Conservation (phyloP, 495 filamentous ascomycete species). For the Tuber brumale region DNA sequence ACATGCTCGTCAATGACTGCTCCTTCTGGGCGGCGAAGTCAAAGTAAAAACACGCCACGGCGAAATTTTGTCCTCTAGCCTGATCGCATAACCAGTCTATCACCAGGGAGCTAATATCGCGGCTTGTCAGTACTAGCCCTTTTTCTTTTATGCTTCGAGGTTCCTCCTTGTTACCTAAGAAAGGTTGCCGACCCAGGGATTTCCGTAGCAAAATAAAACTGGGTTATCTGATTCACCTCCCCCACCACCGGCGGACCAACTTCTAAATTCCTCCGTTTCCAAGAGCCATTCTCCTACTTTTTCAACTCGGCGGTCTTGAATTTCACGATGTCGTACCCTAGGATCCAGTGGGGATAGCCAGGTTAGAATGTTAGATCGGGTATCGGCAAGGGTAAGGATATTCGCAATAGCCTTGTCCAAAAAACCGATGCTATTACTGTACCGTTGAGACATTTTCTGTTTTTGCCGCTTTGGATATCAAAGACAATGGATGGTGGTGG, state of each 20-base stretch:
- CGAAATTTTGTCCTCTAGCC: not conserved
- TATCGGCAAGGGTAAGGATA: not conserved
- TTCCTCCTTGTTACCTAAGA: not conserved
- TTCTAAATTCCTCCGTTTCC: not conserved
- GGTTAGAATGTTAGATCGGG: not conserved
- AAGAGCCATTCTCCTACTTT: not conserved
- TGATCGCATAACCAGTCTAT: not conserved
- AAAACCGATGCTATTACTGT: not conserved
- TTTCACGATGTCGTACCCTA: not conserved
- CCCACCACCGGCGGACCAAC: not conserved
- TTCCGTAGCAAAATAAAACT: not conserved
- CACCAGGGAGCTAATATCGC: not conserved
- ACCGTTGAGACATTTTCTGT: not conserved
- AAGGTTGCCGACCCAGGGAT: not conserved
- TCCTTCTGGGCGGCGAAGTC: not conserved
- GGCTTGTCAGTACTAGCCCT: not conserved
- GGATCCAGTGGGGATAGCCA: not conserved
- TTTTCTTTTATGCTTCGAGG: not conserved
- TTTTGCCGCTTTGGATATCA: not conserved
- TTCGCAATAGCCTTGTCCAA: not conserved
- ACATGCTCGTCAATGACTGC: not conserved
- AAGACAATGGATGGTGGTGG: no score
- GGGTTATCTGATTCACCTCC: not conserved
- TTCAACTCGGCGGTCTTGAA: not conserved
- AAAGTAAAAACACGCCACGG: not conserved